Percentiles rank a stretch among this genome's conserved stretches.
Evolutionary conservation across 2,329 filamentous ascomycete genomes (phyloP).

Genomic region (Ascochyta pisi): DNA sequence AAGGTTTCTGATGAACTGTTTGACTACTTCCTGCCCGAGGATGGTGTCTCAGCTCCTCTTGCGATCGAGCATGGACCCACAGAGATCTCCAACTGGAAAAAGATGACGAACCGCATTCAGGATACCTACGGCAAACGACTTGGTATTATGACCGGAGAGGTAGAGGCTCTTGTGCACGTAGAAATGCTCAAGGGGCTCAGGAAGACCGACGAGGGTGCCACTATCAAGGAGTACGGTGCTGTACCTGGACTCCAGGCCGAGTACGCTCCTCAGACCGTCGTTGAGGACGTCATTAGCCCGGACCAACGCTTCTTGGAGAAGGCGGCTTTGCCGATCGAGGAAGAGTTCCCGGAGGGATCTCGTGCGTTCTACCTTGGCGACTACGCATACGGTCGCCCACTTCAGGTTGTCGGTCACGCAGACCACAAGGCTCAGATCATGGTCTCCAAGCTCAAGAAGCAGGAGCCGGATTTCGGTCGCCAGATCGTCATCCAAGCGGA

Average conservation of each 20-base stretch:
- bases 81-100: slow-evolving; percentile 83
- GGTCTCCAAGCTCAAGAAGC: slow-evolving; percentile 73
- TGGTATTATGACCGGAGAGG: slow-evolving; percentile 82
- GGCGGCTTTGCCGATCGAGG: slow-evolving; percentile 82
- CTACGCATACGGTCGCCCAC: slow-evolving; percentile 86
- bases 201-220: slow-evolving; percentile 89
- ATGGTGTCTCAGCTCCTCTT: slow-evolving; percentile 67
- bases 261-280: slow-evolving; percentile 89
- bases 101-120: slow-evolving; percentile 84
- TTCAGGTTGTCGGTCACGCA: slow-evolving; percentile 79
- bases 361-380: slow-evolving; percentile 94
- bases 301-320: slow-evolving; percentile 94
- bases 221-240: slow-evolving; percentile 89
- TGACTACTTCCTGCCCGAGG: slow-evolving; percentile 75
- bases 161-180: slow-evolving; percentile 89
- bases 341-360: slow-evolving; percentile 86
- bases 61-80: slow-evolving; percentile 74
- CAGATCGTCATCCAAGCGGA: slow-evolving; percentile 75
- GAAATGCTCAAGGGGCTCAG: slow-evolving; percentile 90
- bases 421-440: slow-evolving; percentile 79
- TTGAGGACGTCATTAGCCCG: slow-evolving; percentile 87
- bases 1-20: slow-evolving; percentile 94
- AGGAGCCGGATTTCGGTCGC: slow-evolving; percentile 82
- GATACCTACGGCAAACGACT: slow-evolving; percentile 88
- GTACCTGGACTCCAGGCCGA: slow-evolving; percentile 86